Evolutionary conservation across 371 early-diverging fungal species (phyloP).

Genomic region (Blastocladiella emersonii): DNA sequence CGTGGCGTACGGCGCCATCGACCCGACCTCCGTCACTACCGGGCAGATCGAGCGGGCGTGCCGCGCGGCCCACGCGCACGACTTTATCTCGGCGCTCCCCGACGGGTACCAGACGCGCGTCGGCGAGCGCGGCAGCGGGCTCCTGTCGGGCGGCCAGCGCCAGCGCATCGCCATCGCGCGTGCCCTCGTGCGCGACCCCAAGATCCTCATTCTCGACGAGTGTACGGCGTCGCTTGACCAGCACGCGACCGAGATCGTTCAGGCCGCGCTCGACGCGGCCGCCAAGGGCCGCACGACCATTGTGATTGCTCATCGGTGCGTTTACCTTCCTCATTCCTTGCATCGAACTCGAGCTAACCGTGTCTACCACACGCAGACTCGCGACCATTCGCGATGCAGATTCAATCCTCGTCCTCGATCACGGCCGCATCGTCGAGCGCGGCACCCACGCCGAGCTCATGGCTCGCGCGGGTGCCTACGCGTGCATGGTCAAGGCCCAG

Average conservation of each 20-base stretch:
- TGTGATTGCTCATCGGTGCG: background rate
- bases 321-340: background rate
- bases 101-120: conserved; percentile 23
- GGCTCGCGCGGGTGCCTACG: background rate
- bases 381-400: conserved; percentile 61
- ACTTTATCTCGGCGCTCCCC: conserved; percentile 18
- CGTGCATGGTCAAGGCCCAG: background rate
- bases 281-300: conserved; percentile 15
- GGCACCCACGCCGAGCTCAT: conserved; percentile 3
- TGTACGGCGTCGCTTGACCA: conserved; percentile 35
- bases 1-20: conserved; percentile 14
- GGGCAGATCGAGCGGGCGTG: conserved; percentile 35
- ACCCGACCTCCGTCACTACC: conserved; percentile 16
- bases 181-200: conserved; percentile 28
- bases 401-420: conserved; percentile 51
- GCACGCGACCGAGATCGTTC: conserved; percentile 12
- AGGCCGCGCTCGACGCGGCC: conserved; percentile 15
- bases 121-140: conserved; percentile 26
- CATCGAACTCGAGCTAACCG: background rate
- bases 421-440: conserved; percentile 1
- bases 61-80: conserved; percentile 16
- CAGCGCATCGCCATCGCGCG: conserved; percentile 63
- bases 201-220: conserved; percentile 32
- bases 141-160: conserved; percentile 74
- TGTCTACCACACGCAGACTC: conserved; percentile 26